Base-by-base conservation (phyloP, 2,329 filamentous ascomycete genomes). In the Lanzia echinophila region DNA sequence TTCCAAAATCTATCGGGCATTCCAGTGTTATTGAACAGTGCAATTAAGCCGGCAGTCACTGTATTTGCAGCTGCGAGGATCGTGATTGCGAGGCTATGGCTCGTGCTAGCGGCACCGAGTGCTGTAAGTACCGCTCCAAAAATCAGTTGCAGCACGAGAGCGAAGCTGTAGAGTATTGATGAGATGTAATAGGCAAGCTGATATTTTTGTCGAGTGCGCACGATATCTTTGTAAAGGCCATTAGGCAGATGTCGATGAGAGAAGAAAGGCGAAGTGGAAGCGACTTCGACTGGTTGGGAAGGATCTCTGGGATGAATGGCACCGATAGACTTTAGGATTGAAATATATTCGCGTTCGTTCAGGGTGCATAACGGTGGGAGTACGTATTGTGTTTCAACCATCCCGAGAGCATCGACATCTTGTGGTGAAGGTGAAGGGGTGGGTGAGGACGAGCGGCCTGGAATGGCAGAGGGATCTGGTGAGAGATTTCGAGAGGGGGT, bases 101-200 rank as follows among this genome's bases (percentile, higher is more conserved):
- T 56, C 2, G 47, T 45, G 8, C 43, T 48, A 2, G 58, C 53
- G 0, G 62, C 56, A 11, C 61, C 59, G 3, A 65, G 56, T 10
- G 58, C 63, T 6, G 62, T 65, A 7, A 64, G 51, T 2, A 59
- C 50, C 2, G 62, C 62, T 5, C 62, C 63, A 34, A 65, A 56
- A 6, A 65, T 12, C 6, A 65, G 55, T 41, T 65, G 63, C 1
- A 60, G 41, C 24, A 65, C 47, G 6, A 65, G 38, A 13, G 53
- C 41, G 3, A 47, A 17, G 31, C 60, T 63, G 47, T 60, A 63
- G 42, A 62, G 34, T 8, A 56, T 43, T 6, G 58, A 53, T 28
- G 49, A 58, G 24, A 61, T 31, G 38, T 59, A 59, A 48, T 62
- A 65, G 31, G 56, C 42, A 13, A 57, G 51, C 44, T 60, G 56